phyloP scores from a whole-genome alignment of 371 early-diverging fungal species.

The Lichtheimia corymbifera region DNA sequence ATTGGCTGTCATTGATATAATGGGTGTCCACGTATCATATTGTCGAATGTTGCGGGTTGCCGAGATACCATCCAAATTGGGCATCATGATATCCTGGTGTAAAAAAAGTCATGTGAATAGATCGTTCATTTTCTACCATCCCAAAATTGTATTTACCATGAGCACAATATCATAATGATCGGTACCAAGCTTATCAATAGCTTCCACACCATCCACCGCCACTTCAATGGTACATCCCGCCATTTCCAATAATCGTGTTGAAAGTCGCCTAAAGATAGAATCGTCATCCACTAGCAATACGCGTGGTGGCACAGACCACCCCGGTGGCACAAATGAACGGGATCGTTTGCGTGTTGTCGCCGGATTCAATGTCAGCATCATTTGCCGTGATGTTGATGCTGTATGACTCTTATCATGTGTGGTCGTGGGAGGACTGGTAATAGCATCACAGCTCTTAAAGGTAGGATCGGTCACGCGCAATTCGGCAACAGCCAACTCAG shows the following conservation, averaged over 20 bases:
- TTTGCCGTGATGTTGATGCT: neutral
- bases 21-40: slow-evolving; percentile 70
- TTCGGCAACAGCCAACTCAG: no score
- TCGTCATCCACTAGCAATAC: slow-evolving; percentile 81
- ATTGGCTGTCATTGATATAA: slow-evolving; percentile 79
- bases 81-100: slow-evolving; percentile 72
- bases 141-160: slow-evolving; percentile 52
- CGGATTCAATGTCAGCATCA: neutral
- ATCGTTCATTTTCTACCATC: neutral
- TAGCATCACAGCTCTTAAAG: neutral
- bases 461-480: no score
- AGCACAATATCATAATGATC: slow-evolving; percentile 72
- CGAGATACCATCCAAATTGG: slow-evolving; percentile 71
- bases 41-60: slow-evolving; percentile 75
- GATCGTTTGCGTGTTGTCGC: slow-evolving; percentile 4
- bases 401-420: neutral
- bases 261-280: slow-evolving; percentile 61
- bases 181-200: slow-evolving; percentile 47
- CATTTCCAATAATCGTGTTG: slow-evolving; percentile 63
- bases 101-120: neutral
- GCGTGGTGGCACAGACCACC: slow-evolving; percentile 67
- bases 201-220: slow-evolving; percentile 73
- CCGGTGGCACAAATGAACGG: slow-evolving; percentile 14
- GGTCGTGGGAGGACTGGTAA: neutral
- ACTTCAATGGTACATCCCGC: slow-evolving; percentile 77